phyloP scores from a whole-genome alignment of 768 basidiomycete genomes.

The Tulasnella sp. region DNA sequence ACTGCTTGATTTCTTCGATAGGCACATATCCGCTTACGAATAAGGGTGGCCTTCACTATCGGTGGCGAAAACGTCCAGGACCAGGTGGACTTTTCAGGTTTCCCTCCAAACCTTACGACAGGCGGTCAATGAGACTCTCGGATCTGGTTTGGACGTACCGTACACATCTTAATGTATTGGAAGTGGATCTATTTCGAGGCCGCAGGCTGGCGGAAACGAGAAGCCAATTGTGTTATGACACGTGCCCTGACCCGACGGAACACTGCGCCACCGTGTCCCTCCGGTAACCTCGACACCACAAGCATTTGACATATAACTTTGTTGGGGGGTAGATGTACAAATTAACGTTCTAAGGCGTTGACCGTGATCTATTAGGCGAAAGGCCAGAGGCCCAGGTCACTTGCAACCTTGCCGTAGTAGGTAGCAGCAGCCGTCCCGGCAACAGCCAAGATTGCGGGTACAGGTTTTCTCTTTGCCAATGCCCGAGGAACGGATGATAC shows the following conservation, averaged over 20 bases:
- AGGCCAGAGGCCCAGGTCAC: slow-evolving; percentile 32
- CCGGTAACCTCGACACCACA: neutral
- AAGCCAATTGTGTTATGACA: neutral
- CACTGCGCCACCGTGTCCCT: neutral
- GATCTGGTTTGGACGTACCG: neutral
- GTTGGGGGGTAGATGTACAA: neutral
- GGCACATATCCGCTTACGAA: slow-evolving; percentile 80
- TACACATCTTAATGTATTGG: slow-evolving; percentile 13
- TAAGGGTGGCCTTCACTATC: slow-evolving; percentile 79
- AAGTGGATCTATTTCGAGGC: neutral
- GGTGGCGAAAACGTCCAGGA: slow-evolving; percentile 78
- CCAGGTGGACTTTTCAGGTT: slow-evolving; percentile 91
- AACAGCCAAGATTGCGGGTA: slow-evolving; percentile 64
- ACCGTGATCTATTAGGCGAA: neutral
- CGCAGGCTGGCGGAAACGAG: neutral
- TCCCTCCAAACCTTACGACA: slow-evolving; percentile 59
- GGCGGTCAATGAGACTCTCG: slow-evolving; percentile 23
- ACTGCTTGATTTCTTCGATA: slow-evolving; percentile 43
- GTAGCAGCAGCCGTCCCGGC: slow-evolving; percentile 62
- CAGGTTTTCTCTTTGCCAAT: slow-evolving; percentile 62
- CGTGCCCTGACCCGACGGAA: neutral
- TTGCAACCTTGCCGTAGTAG: slow-evolving; percentile 55
- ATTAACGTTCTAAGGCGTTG: neutral
- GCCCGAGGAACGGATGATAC: slow-evolving; percentile 74
- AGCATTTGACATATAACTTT: neutral